Conservation (phyloP, 495 filamentous ascomycete genomes). For the Ramalina intermedia region DNA sequence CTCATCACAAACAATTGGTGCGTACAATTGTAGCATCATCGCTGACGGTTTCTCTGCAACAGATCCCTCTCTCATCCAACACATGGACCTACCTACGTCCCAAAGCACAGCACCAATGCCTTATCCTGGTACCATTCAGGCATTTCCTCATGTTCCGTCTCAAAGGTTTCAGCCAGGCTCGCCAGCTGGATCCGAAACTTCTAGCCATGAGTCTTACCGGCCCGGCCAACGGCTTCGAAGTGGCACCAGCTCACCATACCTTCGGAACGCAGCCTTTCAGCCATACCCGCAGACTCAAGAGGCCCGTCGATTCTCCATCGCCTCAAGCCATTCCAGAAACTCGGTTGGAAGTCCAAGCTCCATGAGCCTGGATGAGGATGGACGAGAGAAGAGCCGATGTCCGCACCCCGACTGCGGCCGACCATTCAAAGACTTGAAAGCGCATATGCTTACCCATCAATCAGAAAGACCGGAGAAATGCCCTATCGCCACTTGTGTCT, state of each 20-base stretch:
- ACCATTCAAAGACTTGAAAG: constrained; percentile 87
- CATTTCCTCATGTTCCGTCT: constrained; percentile 11
- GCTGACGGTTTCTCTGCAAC: constrained; percentile 6
- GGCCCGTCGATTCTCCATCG: constrained; percentile 37
- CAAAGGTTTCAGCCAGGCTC: constrained; percentile 22
- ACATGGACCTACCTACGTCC: constrained; percentile 25
- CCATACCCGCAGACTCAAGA: constrained; percentile 21
- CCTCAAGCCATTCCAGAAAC: constrained; percentile 39
- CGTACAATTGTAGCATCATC: not conserved
- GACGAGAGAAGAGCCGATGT: constrained; percentile 56
- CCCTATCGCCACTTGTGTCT: constrained; percentile 86
- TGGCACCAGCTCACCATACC: constrained; percentile 27
- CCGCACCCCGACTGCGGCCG: constrained; percentile 74
- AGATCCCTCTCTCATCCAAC: constrained; percentile 51
- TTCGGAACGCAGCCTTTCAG: constrained; percentile 18
- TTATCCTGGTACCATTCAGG: constrained; percentile 7
- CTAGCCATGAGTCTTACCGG: constrained; percentile 19
- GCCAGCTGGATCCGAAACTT: constrained; percentile 18
- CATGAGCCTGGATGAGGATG: constrained; percentile 46
- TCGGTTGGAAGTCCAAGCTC: constrained; percentile 41
- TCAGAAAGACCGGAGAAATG: constrained; percentile 92
- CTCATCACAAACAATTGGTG: not conserved
- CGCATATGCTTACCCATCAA: constrained; percentile 94
- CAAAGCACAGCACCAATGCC: constrained; percentile 17
- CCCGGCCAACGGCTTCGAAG: constrained; percentile 14